Evolutionary conservation across 257 asterid species (phyloP).

Genomic region (Cinchona pubescens): DNA sequence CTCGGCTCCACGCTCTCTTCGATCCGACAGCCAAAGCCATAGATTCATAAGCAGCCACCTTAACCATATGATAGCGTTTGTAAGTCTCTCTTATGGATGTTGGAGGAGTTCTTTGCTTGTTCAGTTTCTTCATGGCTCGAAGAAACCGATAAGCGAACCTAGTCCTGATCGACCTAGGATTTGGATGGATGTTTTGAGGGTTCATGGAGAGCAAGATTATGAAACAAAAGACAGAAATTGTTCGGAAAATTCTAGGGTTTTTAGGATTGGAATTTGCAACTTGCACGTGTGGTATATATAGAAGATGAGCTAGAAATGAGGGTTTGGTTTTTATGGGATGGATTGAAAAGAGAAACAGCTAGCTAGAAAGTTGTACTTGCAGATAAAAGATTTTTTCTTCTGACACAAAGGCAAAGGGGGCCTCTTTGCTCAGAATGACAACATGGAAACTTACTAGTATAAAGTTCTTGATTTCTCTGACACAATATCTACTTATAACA

Average conservation of each 20-base stretch:
- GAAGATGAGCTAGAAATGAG: not conserved
- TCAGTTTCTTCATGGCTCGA: slow-evolving; percentile 45
- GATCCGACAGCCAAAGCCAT: slow-evolving; percentile 72
- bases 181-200: slow-evolving; percentile 17
- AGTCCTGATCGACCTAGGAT: slow-evolving; percentile 39
- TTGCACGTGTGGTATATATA: not conserved
- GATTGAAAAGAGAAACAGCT: slow-evolving; percentile 18
- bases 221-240: not conserved
- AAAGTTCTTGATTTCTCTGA: slow-evolving; percentile 42
- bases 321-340: slow-evolving; percentile 7
- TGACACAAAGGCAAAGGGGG: slow-evolving; percentile 74
- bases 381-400: slow-evolving; percentile 55
- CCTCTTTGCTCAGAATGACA: slow-evolving; percentile 42
- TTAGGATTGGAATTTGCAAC: not conserved
- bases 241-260: slow-evolving; percentile 39
- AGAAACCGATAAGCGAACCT: slow-evolving; percentile 53
- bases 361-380: not conserved
- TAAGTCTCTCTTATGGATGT: slow-evolving; percentile 5
- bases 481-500: slow-evolving; percentile 52
- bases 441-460: slow-evolving; percentile 38
- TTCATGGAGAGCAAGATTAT: slow-evolving; percentile 19
- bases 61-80: slow-evolving; percentile 36
- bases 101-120: slow-evolving; percentile 10
- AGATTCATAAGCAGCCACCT: slow-evolving; percentile 59
- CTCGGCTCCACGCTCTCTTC: slow-evolving; percentile 64